Evolutionary conservation across 2,329 filamentous ascomycete genomes (phyloP).

Genomic region (Coccinonectria pachysandricola): DNA sequence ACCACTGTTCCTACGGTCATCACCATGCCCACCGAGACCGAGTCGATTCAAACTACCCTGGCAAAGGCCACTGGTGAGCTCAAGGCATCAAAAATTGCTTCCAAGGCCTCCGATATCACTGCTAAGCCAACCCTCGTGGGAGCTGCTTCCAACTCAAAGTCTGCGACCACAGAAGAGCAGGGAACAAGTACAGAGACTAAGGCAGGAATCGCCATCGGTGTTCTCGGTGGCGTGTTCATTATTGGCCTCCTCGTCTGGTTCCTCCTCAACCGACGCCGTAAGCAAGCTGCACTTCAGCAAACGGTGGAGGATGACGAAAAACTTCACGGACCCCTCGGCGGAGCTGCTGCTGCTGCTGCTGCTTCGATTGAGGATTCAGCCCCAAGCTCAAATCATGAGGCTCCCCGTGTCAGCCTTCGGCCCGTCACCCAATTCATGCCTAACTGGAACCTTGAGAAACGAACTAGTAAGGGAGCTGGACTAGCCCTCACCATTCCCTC

Average conservation of each 20-base stretch:
- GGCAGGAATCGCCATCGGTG: conserved; percentile 77
- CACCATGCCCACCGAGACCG: conserved; percentile 15
- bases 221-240: conserved; percentile 58
- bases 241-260: conserved; percentile 62
- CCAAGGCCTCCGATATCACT: conserved; percentile 8
- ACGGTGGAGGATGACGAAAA: conserved; percentile 58
- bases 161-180: conserved; percentile 6
- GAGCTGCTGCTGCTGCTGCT: conserved; percentile 8
- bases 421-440: conserved; percentile 78
- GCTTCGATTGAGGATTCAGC: too few relatives aligned
- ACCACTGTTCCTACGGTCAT: conserved; percentile 19
- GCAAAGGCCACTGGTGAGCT: conserved; percentile 21
- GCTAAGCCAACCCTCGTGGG: conserved; percentile 10
- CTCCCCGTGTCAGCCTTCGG: conserved; percentile 75
- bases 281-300: conserved; percentile 43
- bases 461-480: conserved; percentile 37
- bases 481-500: conserved; percentile 26
- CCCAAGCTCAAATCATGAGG: conserved; percentile 35
- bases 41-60: conserved; percentile 18
- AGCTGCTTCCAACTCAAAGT: conserved; percentile 12
- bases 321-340: conserved; percentile 29
- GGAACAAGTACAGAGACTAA: conserved; percentile 38
- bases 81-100: conserved; percentile 4
- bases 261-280: conserved; percentile 59
- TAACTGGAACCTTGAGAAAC: conserved; percentile 40